phyloP scores from a whole-genome alignment of 371 early-diverging fungal genomes.

The Parasitella parasitica region DNA sequence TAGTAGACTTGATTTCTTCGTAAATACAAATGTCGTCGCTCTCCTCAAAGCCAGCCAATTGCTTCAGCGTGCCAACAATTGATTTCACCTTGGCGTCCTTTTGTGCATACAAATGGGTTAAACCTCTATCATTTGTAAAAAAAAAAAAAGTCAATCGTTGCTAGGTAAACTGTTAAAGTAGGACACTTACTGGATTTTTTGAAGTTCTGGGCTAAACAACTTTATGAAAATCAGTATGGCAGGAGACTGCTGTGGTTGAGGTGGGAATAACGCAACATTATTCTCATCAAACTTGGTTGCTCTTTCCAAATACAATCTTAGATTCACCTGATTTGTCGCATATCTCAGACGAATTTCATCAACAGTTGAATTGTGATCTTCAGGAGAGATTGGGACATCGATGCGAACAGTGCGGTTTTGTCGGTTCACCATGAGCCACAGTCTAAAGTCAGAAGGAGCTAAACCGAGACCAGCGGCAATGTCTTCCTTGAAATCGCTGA shows the following conservation, averaged over 20 bases:
- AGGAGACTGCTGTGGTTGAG: background rate
- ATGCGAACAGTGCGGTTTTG: conserved; percentile 91
- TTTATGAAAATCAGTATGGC: conserved; percentile 28
- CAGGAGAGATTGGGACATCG: conserved; percentile 62
- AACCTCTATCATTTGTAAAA: too few species aligned
- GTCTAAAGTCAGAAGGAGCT: conserved; percentile 58
- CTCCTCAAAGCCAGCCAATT: conserved; percentile 51
- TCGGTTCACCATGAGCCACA: conserved; percentile 87
- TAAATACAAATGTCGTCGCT: conserved; percentile 62
- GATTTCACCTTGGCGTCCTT: conserved; percentile 58
- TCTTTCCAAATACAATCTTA: conserved; percentile 31
- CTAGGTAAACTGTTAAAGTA: too few species aligned
- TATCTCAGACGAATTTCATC: conserved; percentile 28
- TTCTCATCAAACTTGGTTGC: conserved; percentile 1
- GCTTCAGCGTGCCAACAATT: conserved; percentile 54
- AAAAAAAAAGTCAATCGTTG: too few species aligned
- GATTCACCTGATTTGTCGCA: conserved; percentile 18
- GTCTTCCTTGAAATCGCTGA: conserved; percentile 31
- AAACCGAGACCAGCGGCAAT: conserved; percentile 35
- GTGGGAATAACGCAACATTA: conserved; percentile 11
- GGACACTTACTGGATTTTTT: conserved; percentile 24
- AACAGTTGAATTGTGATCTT: conserved; percentile 17
- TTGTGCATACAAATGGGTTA: conserved; percentile 59
- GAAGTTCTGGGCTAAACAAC: conserved; percentile 19
- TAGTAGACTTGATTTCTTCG: conserved; percentile 92